Percentiles rank a stretch among this genome's conserved stretches.
phyloP scores from a whole-genome alignment of 768 basidiomycete species.

The Suillus subalutaceus region DNA sequence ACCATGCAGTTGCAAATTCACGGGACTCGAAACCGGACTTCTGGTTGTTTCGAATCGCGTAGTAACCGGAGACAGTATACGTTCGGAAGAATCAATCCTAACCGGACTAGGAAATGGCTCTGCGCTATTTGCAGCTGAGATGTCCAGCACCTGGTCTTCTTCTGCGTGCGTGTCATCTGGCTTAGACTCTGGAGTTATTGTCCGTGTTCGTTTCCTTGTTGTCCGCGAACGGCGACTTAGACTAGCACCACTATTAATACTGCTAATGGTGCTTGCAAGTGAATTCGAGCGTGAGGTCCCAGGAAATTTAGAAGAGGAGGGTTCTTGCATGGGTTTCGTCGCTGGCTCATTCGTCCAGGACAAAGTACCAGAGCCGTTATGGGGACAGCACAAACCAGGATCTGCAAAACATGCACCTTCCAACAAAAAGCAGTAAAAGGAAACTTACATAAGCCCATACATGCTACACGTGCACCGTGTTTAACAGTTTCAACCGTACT shows the following conservation, averaged over 20 bases:
- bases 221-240: constrained; percentile 52
- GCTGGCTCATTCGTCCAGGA: constrained; percentile 26
- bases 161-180: constrained; percentile 21
- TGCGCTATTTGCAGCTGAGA: constrained; percentile 27
- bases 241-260: constrained; percentile 50
- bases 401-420: constrained; percentile 22
- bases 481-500: constrained; percentile 11
- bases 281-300: constrained; percentile 39
- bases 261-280: constrained; percentile 43
- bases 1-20: constrained; percentile 14
- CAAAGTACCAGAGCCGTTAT: constrained; percentile 17
- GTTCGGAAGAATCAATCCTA: constrained; percentile 16
- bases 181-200: constrained; percentile 41
- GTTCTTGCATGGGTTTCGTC: constrained; percentile 33
- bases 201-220: constrained; percentile 56
- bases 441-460: constrained; percentile 30
- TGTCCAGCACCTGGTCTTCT: constrained; percentile 30
- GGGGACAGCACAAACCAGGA: constrained; percentile 14
- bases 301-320: constrained; percentile 28
- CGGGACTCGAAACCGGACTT: constrained; percentile 15
- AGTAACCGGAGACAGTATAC: constrained; percentile 13
- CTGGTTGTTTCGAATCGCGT: constrained; percentile 19
- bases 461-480: constrained; percentile 13
- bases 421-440: constrained; percentile 22
- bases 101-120: constrained; percentile 12